phyloP scores from a whole-genome alignment of 257 asterid genomes.

The Solanum lycopersicoides region DNA sequence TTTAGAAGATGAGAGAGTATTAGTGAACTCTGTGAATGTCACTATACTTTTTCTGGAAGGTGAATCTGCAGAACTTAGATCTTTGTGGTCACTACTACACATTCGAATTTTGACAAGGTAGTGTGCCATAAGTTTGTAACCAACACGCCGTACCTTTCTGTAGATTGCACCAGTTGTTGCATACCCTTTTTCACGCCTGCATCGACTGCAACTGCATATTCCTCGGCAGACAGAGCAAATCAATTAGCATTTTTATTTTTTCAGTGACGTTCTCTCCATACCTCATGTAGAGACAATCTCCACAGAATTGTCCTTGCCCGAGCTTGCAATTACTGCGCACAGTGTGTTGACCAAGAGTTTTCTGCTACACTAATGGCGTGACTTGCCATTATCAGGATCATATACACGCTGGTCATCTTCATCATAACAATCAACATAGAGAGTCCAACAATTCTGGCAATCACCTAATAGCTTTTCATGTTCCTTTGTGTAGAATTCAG shows the following conservation, averaged over 20 bases:
- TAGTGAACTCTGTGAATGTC: slow-evolving; percentile 4
- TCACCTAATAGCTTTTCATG: slow-evolving; percentile 57
- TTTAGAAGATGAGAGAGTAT: neutral
- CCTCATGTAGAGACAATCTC: slow-evolving; percentile 71
- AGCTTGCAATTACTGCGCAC: slow-evolving; percentile 45
- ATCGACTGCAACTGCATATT: slow-evolving; percentile 69
- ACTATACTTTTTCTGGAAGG: slow-evolving; percentile 5
- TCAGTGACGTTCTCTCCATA: slow-evolving; percentile 65
- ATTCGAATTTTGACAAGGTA: slow-evolving; percentile 38
- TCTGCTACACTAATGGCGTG: slow-evolving; percentile 74
- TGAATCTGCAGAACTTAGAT: slow-evolving; percentile 1
- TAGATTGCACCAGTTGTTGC: slow-evolving; percentile 46
- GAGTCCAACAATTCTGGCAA: slow-evolving; percentile 34
- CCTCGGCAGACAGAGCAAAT: slow-evolving; percentile 67
- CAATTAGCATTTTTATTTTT: slow-evolving; percentile 46
- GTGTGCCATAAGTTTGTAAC: slow-evolving; percentile 79
- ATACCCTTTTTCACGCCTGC: slow-evolving; percentile 58
- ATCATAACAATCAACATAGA: slow-evolving; percentile 43
- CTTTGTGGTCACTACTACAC: slow-evolving; percentile 3
- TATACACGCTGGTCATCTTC: slow-evolving; percentile 42
- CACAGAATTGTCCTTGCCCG: slow-evolving; percentile 56
- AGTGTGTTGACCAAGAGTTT: slow-evolving; percentile 44
- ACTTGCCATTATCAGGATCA: slow-evolving; percentile 38
- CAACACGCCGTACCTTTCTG: slow-evolving; percentile 30
- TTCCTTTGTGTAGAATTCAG: slow-evolving; percentile 55